phyloP scores from a whole-genome alignment of 441 rosid species.

The Corymbia citriodora region DNA sequence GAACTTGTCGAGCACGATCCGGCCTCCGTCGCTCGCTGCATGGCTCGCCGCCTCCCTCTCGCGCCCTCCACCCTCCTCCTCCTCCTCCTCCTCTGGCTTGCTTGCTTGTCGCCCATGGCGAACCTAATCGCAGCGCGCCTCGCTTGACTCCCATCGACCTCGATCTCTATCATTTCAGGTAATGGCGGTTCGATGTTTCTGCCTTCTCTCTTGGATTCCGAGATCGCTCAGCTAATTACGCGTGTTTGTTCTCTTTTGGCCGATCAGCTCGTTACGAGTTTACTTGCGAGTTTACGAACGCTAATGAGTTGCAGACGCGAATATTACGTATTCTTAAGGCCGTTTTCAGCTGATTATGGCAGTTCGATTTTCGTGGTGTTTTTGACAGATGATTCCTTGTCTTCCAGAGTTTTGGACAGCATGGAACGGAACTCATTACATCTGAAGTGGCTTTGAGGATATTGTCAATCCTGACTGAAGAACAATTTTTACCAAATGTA shows the following conservation, averaged over 20 bases:
- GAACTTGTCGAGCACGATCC: background rate
- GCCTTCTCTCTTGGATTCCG: background rate
- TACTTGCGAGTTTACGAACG: background rate
- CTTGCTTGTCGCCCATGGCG: slow-evolving; percentile 19
- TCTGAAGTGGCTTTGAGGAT: slow-evolving; percentile 82
- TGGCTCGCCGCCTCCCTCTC: slow-evolving; percentile 9
- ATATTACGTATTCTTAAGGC: background rate
- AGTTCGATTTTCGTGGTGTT: slow-evolving; percentile 23
- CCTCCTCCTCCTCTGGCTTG: slow-evolving; percentile 3
- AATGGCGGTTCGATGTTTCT: background rate
- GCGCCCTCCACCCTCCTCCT: background rate
- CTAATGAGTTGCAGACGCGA: background rate
- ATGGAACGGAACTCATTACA: slow-evolving; percentile 95
- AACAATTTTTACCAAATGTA: slow-evolving; percentile 54
- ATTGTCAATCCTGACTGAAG: slow-evolving; percentile 79
- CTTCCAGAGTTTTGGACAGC: slow-evolving; percentile 99
- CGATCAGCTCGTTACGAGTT: background rate
- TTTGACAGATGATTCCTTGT: slow-evolving; percentile 98
- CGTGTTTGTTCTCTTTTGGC: background rate
- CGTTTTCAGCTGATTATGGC: background rate
- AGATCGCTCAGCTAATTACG: background rate
- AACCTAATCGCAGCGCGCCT: slow-evolving; percentile 8
- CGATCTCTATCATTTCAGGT: slow-evolving; percentile 98
- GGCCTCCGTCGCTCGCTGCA: background rate
- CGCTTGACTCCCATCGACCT: slow-evolving; percentile 69